Conservation (phyloP, 2,329 filamentous ascomycete species). For the Herpomyces periplanetae region DNA sequence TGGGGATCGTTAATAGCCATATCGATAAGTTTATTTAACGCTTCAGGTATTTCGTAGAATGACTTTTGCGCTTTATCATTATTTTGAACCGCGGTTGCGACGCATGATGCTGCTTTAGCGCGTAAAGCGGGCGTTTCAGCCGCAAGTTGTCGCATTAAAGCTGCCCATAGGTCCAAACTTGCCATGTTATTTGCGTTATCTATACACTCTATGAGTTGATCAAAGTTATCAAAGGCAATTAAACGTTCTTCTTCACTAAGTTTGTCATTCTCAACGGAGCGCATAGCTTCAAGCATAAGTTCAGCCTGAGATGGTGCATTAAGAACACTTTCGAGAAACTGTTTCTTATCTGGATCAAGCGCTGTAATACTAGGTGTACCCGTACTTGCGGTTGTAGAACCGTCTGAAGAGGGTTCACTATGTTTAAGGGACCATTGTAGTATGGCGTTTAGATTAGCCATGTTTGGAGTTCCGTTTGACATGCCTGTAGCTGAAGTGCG, state of each 20-base stretch:
- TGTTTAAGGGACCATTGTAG: no score
- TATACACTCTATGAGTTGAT: conserved; percentile 58
- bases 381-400: no score
- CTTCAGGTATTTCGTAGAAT: conserved; percentile 10
- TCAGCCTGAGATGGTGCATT: conserved; percentile 66
- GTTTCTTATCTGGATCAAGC: no score
- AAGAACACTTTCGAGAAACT: conserved; percentile 30
- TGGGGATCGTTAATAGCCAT: conserved; percentile 19
- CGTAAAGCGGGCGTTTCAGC: conserved; percentile 29
- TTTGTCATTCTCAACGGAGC: conserved; percentile 26
- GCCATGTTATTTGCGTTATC: conserved; percentile 92
- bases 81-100: conserved; percentile 83
- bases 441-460: no score
- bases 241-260: conserved; percentile 46
- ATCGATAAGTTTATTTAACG: conserved; percentile 24
- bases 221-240: conserved; percentile 68
- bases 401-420: no score
- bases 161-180: conserved; percentile 37
- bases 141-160: conserved; percentile 26
- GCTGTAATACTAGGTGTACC: no score
- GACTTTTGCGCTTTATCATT: conserved; percentile 44
- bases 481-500: no score
- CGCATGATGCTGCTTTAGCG: conserved; percentile 65
- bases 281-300: conserved; percentile 54
- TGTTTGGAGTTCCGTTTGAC: no score